A percentile compares a stretch with the other conserved stretches of the same genome.
phyloP scores from a whole-genome alignment of 2,329 filamentous ascomycete genomes.

The Corinectria fuckeliana region DNA sequence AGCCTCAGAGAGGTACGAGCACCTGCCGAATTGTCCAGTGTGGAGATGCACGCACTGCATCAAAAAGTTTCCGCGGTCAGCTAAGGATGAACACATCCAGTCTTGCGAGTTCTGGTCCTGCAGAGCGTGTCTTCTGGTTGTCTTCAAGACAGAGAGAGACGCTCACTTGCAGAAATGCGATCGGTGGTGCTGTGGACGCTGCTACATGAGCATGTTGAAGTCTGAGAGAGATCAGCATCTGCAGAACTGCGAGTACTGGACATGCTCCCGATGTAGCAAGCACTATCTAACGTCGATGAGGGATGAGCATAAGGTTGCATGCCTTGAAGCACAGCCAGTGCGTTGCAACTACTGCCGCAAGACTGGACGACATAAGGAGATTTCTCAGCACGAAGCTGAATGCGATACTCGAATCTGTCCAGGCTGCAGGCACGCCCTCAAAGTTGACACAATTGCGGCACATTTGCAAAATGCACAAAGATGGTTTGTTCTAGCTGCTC shows the following conservation, averaged over 20 bases:
- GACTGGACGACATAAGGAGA: background rate
- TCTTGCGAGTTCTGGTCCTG: slow-evolving; percentile 5
- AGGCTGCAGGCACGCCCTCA: background rate
- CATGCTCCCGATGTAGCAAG: slow-evolving; percentile 6
- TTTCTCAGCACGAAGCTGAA: slow-evolving; percentile 14
- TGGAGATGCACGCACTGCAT: slow-evolving; percentile 10
- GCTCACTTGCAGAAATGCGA: slow-evolving; percentile 13
- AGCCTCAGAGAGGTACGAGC: background rate
- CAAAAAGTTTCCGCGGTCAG: slow-evolving; percentile 9
- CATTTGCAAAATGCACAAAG: slow-evolving; percentile 7
- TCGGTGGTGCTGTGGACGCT: slow-evolving; percentile 8
- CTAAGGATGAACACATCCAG: slow-evolving; percentile 3
- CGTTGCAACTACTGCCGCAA: slow-evolving; percentile 4
- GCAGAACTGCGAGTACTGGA: slow-evolving; percentile 13
- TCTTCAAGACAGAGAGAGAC: slow-evolving; percentile 7
- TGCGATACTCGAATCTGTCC: slow-evolving; percentile 1
- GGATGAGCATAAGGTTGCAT: slow-evolving; percentile 10
- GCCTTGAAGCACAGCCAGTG: slow-evolving; percentile 6
- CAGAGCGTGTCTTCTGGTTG: background rate
- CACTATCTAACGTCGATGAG: slow-evolving; percentile 1
- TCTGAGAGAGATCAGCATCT: slow-evolving; percentile 15
- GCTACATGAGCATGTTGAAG: slow-evolving; percentile 6
- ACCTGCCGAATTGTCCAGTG: slow-evolving; percentile 9
- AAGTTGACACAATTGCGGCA: slow-evolving; percentile 10
- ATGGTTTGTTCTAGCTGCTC: slow-evolving; percentile 5